A percentile compares a stretch with the other conserved stretches of the same genome.
Conservation (phyloP, 2,329 filamentous ascomycete species). For the Colletotrichum lindemuthianum region DNA sequence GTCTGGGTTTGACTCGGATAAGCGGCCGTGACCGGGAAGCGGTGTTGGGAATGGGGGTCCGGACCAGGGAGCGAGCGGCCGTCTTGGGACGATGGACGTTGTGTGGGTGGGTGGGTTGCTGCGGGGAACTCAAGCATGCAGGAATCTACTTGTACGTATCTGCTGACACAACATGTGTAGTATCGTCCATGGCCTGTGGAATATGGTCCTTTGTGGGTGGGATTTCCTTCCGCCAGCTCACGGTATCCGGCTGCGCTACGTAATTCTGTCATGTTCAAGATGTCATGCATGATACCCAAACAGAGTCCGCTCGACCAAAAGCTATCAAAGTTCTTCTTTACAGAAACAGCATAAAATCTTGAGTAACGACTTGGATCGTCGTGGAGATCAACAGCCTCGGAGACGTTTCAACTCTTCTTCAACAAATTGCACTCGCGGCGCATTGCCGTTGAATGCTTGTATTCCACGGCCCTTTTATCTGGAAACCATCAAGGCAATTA, state of each 20-base stretch:
- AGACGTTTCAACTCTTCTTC: constrained; percentile 17
- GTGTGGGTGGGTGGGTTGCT: not conserved
- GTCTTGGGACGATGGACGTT: not conserved
- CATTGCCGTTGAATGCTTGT: constrained; percentile 5
- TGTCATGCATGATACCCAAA: too few relatives aligned
- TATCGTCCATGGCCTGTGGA: too few relatives aligned
- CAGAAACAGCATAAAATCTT: not conserved
- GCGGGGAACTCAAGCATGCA: not conserved
- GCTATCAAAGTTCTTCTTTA: not conserved
- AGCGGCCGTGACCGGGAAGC: constrained; percentile 24
- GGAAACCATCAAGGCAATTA: too few relatives aligned
- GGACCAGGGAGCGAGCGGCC: constrained; percentile 9
- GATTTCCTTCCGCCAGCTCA: too few relatives aligned
- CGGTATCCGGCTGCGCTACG: too few relatives aligned
- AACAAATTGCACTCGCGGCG: constrained; percentile 4
- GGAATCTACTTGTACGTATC: too few relatives aligned
- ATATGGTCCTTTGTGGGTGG: too few relatives aligned
- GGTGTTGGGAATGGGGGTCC: constrained; percentile 4
- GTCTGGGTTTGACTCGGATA: constrained; percentile 21
- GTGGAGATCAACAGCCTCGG: constrained; percentile 12
- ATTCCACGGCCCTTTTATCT: too few relatives aligned
- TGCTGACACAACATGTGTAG: too few relatives aligned
- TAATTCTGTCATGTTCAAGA: too few relatives aligned
- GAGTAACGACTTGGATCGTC: constrained; percentile 22
- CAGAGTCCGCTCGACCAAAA: not conserved